Conservation (phyloP, 805 yeast species). For the Lipomyces japonicus region DNA sequence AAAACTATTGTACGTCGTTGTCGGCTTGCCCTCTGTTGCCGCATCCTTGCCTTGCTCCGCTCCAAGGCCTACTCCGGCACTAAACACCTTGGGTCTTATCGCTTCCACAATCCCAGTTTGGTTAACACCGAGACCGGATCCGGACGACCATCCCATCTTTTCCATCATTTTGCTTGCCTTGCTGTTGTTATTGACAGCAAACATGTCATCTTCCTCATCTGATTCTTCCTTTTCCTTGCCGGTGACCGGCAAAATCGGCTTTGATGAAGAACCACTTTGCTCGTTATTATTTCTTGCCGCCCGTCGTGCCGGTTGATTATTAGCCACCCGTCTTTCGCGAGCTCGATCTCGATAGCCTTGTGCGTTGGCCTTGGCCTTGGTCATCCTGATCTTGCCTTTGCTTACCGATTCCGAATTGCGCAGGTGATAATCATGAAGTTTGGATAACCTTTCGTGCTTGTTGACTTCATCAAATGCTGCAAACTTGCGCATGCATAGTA, state of each 20-base stretch:
- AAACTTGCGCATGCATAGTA: conserved; percentile 25
- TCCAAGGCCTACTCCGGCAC: conserved; percentile 24
- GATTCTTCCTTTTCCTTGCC: conserved; percentile 2
- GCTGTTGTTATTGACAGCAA: not conserved
- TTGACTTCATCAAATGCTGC: conserved; percentile 18
- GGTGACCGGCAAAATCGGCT: not conserved
- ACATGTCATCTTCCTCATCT: conserved; percentile 16
- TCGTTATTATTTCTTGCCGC: not conserved
- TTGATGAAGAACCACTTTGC: not conserved
- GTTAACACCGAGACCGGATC: conserved; percentile 77
- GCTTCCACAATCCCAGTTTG: conserved; percentile 42
- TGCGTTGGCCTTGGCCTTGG: conserved; percentile 1
- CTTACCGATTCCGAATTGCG: conserved; percentile 1
- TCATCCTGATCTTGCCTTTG: conserved; percentile 4
- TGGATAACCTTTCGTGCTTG: conserved; percentile 24
- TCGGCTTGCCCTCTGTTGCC: conserved; percentile 3
- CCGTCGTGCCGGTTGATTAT: conserved; percentile 5
- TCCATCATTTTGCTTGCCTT: conserved; percentile 68
- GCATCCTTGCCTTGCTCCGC: conserved; percentile 14
- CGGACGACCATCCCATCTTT: conserved; percentile 82
- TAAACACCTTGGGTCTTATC: conserved; percentile 19
- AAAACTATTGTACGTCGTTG: conserved; percentile 1
- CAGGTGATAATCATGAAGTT: conserved; percentile 13
- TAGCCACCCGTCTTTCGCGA: conserved; percentile 21
- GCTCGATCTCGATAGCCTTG: conserved; percentile 25